phyloP scores from a whole-genome alignment of 2,329 filamentous ascomycete species.

The Colletotrichum limetticola region DNA sequence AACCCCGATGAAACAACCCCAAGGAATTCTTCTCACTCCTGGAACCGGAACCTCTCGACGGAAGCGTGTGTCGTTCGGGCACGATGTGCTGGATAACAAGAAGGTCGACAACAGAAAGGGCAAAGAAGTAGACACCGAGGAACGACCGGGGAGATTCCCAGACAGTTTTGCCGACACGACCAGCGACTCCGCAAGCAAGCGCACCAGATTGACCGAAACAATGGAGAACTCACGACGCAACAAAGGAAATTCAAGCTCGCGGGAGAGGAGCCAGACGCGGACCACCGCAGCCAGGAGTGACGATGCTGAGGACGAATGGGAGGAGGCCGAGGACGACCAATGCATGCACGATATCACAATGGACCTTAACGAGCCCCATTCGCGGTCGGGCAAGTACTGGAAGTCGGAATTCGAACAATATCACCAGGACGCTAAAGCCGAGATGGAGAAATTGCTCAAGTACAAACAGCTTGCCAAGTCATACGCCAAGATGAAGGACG shows the following conservation, averaged over 20 bases:
- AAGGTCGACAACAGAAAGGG: slow-evolving; percentile 47
- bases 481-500: slow-evolving; percentile 82
- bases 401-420: slow-evolving; percentile 82
- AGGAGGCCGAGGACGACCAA: slow-evolving; percentile 54
- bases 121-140: slow-evolving; percentile 43
- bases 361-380: slow-evolving; percentile 79
- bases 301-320: slow-evolving; percentile 60
- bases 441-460: slow-evolving; percentile 81
- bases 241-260: slow-evolving; percentile 27
- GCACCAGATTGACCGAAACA: slow-evolving; percentile 57
- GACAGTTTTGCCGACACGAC: slow-evolving; percentile 40
- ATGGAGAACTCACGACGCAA: slow-evolving; percentile 55
- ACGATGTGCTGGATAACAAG: slow-evolving; percentile 57
- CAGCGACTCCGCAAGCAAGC: slow-evolving; percentile 42
- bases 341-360: slow-evolving; percentile 72
- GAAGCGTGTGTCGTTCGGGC: slow-evolving; percentile 74
- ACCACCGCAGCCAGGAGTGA: slow-evolving; percentile 30
- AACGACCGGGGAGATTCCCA: slow-evolving; percentile 44
- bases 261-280: slow-evolving; percentile 31
- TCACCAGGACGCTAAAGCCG: slow-evolving; percentile 75
- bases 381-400: slow-evolving; percentile 82
- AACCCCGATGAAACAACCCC: slow-evolving; percentile 57
- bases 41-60: slow-evolving; percentile 69
- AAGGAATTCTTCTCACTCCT: slow-evolving; percentile 71
- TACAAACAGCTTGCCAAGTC: slow-evolving; percentile 85